Base-by-base conservation (phyloP, 2,329 filamentous ascomycete species). In the Lasiodiplodia theobromae region DNA sequence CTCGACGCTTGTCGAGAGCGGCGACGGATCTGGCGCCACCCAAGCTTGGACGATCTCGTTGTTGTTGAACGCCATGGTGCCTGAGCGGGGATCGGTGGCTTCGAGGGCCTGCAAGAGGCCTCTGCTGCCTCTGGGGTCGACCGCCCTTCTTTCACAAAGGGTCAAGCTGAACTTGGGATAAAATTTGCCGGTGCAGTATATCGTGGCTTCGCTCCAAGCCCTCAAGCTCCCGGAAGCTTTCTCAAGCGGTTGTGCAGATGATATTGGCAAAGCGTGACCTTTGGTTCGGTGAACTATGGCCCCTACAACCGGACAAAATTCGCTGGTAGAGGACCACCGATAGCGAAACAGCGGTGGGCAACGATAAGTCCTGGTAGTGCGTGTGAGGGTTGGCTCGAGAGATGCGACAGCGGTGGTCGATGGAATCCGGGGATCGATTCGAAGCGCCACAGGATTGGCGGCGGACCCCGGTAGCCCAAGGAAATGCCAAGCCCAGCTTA, bases 31-130 rank as follows among this genome's bases (percentile, higher is more conserved):
- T 16, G 57, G 51, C 14, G 67, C 51, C 23, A 68, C 67, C 57
- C 58, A 68, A 16, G 58, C 67, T n/a, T 68, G 67, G 8, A 68
- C 67, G 49, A 68, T 68, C 51, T 68, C 67, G 31, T 47, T 64
- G 65, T 53, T 66, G 54, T 68, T 68, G 28, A 54, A 64, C 6
- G 67, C 67, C 67, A 68, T 68, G 16, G 18, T 31, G 51, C 23
- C 28, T 64, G 44, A 8, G 37, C 21, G 23, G 28, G 10, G 23
- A 23, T 23, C 11, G 11, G 18, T 14, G 21, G 58, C 58, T 37
- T 40, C 7, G 28, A 23, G 25, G 51, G 25, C 58, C 44, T 52
- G 44, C n/a, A n/a, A 23, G 25, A 64, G 47, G 60, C 60, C 51
- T 21, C 16, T 4, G 38, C 25, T 10, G 23, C 23, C 57, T 47